Evolutionary conservation across 306 rosid species (phyloP), one percentile per base, ranked within the genome.

Genomic region (Datisca glomerata): DNA sequence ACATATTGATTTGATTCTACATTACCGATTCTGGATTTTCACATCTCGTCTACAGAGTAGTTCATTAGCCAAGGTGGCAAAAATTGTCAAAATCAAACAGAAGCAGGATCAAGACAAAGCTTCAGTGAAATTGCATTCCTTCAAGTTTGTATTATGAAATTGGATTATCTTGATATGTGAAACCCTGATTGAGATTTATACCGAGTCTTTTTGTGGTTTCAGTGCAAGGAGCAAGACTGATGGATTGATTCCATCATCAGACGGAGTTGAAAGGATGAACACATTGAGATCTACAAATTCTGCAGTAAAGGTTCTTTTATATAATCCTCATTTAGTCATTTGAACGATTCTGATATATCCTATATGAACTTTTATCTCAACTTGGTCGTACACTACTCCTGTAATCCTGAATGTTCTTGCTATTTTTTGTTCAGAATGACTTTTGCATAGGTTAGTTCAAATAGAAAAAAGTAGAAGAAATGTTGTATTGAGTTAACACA

Each of bases 41-140:
- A n/a, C n/a, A n/a, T n/a, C n/a, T n/a, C n/a, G n/a, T 31, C 24
- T 74, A 43, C 71, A 87, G 94, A 40, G 45, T 65, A 58, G 16
- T 24, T 68, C 69, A 53, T 44, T 43, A 4, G 82, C 51, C 29
- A 79, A 74, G 75, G 78, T 79, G 70, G 82, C 74, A 13, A 53
- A 50, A 37, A 41, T 79, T 57, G 76, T 63, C 33, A 67, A 50
- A 60, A 65, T 73, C 16, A 87, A 82, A 61, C 65, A 69, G 56
- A 79, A 69, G 72, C 97, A 82, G 66, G 97, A 79, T 10, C 71
- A 72, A 59, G 93, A 79, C 60, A 79, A 75, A 68, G 93, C 65
- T 0, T 49, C 61, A 4, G 82, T 71, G 57, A 60, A 34, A 51
- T 80, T 87, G 63, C 82, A 65, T 57, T 77, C 97, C 45, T 83